A percentile compares a stretch with the other conserved stretches of the same genome.
phyloP scores from a whole-genome alignment of 148 eudicot species.

The Rhododendron griersonianum region DNA sequence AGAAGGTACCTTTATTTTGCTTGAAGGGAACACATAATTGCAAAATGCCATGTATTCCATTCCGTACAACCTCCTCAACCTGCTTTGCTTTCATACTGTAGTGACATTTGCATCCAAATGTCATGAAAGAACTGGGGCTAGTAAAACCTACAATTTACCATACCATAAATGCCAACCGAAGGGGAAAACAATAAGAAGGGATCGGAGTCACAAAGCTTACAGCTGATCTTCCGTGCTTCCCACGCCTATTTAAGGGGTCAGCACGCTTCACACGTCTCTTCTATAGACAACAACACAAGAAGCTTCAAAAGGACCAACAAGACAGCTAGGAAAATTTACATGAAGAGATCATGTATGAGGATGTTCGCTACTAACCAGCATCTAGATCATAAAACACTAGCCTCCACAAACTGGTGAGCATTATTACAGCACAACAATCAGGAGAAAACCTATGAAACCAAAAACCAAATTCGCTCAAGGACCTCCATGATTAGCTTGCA shows the following conservation, averaged over 20 bases:
- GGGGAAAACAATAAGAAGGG: neutral
- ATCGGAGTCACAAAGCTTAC: neutral
- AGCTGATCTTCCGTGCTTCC: neutral
- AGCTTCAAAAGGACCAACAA: neutral
- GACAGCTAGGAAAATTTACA: neutral
- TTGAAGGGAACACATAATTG: constrained; percentile 30
- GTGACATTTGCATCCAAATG: constrained; percentile 46
- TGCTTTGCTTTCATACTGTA: constrained; percentile 79
- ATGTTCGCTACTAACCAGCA: neutral
- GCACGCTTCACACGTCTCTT: neutral
- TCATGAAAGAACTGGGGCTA: constrained; percentile 32
- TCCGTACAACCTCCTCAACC: constrained; percentile 48
- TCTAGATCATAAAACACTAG: neutral
- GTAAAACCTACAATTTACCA: constrained; percentile 2
- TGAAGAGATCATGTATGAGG: neutral
- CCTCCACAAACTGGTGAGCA: neutral
- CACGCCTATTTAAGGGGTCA: neutral
- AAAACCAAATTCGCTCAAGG: constrained; percentile 1
- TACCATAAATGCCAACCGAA: neutral
- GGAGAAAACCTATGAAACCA: neutral
- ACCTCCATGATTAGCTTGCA: neutral
- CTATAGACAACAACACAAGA: neutral
- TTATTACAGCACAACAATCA: neutral
- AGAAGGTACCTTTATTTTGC: neutral
- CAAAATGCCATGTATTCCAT: constrained; percentile 41